A percentile compares a stretch with the other conserved stretches of the same genome.
These are phyloP conservation scores for Zymoseptoria tritici DNA, from an alignment of 2,329 filamentous ascomycete genomes.

Conservation along the genomic window DNA sequence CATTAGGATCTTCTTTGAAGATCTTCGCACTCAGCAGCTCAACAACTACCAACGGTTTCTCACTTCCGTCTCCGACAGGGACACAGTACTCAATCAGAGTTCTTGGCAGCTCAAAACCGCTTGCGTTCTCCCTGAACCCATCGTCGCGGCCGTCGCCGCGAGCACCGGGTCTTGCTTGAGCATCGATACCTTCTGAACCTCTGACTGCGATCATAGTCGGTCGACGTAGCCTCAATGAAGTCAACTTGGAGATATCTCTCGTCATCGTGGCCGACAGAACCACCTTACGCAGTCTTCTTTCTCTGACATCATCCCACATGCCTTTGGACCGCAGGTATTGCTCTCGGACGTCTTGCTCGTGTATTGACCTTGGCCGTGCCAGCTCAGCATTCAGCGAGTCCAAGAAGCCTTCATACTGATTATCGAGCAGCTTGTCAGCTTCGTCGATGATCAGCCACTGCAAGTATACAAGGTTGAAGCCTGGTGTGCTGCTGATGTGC, in stretches of 20 bases:
- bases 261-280: constrained; percentile 91
- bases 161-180: constrained; percentile 23
- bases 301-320: constrained; percentile 33
- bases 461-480: constrained; percentile 70
- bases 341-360: constrained; percentile 23
- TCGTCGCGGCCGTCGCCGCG: constrained; percentile 17
- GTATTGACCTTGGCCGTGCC: constrained; percentile 7
- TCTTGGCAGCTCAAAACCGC: constrained; percentile 50
- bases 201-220: constrained; percentile 74
- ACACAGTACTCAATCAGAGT: constrained; percentile 42
- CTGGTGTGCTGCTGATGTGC: constrained; percentile 74
- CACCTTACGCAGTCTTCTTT: constrained; percentile 61
- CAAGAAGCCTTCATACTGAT: constrained; percentile 38
- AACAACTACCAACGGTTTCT: constrained; percentile 72
- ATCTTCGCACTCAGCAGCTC: constrained; percentile 59
- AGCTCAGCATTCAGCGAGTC: constrained; percentile 21
- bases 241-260: constrained; percentile 71
- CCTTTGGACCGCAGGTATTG: constrained; percentile 16
- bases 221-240: constrained; percentile 61
- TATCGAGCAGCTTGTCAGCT: constrained; percentile 82
- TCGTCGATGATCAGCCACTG: constrained; percentile 91
- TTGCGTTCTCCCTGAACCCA: constrained; percentile 24
- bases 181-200: constrained; percentile 34
- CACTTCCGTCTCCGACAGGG: constrained; percentile 44
- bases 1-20: constrained; percentile 4